A percentile compares a stretch with the other conserved stretches of the same genome.
phyloP scores from a whole-genome alignment of 306 rosid species.

The Parietaria judaica region DNA sequence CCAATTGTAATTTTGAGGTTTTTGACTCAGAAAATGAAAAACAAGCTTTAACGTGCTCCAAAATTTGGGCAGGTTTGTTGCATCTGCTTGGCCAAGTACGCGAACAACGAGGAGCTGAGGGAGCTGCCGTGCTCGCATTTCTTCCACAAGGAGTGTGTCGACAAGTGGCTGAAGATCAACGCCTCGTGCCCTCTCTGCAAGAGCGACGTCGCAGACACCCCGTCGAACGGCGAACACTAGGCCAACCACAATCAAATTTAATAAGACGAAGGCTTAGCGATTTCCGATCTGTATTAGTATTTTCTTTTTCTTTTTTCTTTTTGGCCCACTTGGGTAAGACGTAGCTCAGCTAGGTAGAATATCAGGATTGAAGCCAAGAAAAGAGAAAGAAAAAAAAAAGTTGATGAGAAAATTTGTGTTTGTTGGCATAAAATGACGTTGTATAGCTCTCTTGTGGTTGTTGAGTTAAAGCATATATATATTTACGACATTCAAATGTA shows the following conservation, averaged over 20 bases:
- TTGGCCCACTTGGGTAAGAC: not conserved
- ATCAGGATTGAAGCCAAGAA: not conserved
- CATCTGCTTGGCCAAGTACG: constrained; percentile 84
- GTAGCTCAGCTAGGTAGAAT: constrained; percentile 4
- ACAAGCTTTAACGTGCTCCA: not conserved
- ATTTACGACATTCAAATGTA: constrained; percentile 14
- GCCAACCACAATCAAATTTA: not conserved
- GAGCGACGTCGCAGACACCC: constrained; percentile 56
- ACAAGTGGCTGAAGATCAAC: constrained; percentile 93
- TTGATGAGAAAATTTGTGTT: not conserved
- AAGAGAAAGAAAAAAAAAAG: too few relatives aligned
- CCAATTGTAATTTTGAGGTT: too few relatives aligned
- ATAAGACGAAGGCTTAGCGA: not conserved
- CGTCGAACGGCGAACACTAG: constrained; percentile 23
- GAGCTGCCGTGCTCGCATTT: constrained; percentile 90
- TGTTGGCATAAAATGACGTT: constrained; percentile 3
- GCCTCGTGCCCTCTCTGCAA: constrained; percentile 92
- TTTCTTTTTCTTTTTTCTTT: not conserved
- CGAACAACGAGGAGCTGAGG: constrained; percentile 77
- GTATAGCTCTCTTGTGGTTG: constrained; percentile 12
- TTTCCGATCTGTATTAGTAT: constrained; percentile 1
- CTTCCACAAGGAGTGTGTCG: constrained; percentile 90
- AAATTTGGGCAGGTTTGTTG: constrained; percentile 69
- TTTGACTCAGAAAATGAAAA: too few relatives aligned
- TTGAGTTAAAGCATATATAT: constrained; percentile 9